phyloP scores from a whole-genome alignment of 2,329 filamentous ascomycete species.

The Fusarium haematococcum region DNA sequence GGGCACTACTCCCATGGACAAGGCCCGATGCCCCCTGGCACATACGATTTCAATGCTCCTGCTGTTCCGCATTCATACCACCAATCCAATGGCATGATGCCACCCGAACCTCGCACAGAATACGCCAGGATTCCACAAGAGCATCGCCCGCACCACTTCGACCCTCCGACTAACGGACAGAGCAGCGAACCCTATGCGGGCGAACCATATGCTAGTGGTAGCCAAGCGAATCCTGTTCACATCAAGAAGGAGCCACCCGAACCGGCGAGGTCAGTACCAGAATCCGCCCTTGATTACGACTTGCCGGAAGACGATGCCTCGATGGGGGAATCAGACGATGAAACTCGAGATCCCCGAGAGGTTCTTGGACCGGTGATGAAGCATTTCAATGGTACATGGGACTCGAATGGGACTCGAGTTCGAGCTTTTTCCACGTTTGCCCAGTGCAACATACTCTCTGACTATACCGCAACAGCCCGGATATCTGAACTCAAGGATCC shows the following conservation, averaged over 20 bases:
- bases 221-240: constrained; percentile 8
- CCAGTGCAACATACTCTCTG: constrained; percentile 66
- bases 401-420: constrained; percentile 55
- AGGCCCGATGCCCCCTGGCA: constrained; percentile 13
- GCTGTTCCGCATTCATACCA: constrained; percentile 24
- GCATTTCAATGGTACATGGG: constrained; percentile 47
- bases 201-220: constrained; percentile 12
- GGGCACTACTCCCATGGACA: constrained; percentile 34
- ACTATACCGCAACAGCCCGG: constrained; percentile 73
- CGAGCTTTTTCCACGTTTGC: constrained; percentile 63
- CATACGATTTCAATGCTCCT: constrained; percentile 39
- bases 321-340: constrained; percentile 72
- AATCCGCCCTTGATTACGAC: constrained; percentile 42
- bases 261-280: constrained; percentile 7
- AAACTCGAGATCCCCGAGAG: constrained; percentile 56
- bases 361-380: constrained; percentile 51
- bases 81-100: constrained; percentile 23
- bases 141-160: constrained; percentile 28
- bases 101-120: constrained; percentile 19
- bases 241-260: constrained; percentile 23
- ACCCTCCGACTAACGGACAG: constrained; percentile 20
- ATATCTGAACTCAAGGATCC: constrained; percentile 83
- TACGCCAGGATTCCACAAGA: constrained; percentile 30
- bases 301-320: constrained; percentile 68
- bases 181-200: constrained; percentile 7